Percentiles rank a stretch among this genome's conserved stretches.
Evolutionary conservation across 2,329 filamentous ascomycete genomes (phyloP).

Genomic region (Daldinia sp.): DNA sequence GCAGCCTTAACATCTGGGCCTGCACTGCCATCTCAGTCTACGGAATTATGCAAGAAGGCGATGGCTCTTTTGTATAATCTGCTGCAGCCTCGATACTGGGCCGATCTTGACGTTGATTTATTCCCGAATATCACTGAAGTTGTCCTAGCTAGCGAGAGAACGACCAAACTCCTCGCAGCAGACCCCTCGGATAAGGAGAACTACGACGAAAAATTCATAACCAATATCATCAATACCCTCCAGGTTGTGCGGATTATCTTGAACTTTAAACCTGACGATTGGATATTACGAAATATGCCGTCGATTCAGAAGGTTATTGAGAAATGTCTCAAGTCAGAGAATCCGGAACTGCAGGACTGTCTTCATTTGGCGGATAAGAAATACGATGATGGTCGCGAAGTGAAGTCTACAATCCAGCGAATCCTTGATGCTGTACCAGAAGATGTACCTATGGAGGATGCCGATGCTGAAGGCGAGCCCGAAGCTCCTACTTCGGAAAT

Average conservation of each 20-base stretch:
- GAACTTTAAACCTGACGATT: slow-evolving; percentile 87
- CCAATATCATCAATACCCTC: slow-evolving; percentile 90
- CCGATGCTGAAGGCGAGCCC: slow-evolving; percentile 83
- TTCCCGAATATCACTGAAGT: slow-evolving; percentile 90
- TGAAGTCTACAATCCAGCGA: slow-evolving; percentile 79
- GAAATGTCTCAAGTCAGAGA: slow-evolving; percentile 86
- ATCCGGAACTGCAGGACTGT: slow-evolving; percentile 92
- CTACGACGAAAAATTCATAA: slow-evolving; percentile 83
- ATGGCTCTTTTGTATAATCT: slow-evolving; percentile 84
- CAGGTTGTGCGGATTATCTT: slow-evolving; percentile 91
- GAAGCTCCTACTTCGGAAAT: slow-evolving; percentile 88
- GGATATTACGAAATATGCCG: slow-evolving; percentile 81
- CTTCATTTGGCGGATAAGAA: slow-evolving; percentile 78
- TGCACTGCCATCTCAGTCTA: slow-evolving; percentile 62
- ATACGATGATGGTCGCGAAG: slow-evolving; percentile 71
- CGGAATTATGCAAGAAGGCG: slow-evolving; percentile 86
- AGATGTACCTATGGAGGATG: slow-evolving; percentile 75
- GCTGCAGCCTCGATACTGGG: slow-evolving; percentile 88
- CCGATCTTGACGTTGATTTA: slow-evolving; percentile 88
- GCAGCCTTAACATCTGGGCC: slow-evolving; percentile 54
- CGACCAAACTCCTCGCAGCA: slow-evolving; percentile 64
- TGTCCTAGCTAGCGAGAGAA: slow-evolving; percentile 83
- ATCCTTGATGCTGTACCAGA: slow-evolving; percentile 90
- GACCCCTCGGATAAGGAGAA: slow-evolving; percentile 73
- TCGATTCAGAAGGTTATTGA: slow-evolving; percentile 88